Percentiles rank a stretch among this genome's conserved stretches.
Conservation (phyloP, 306 rosid species). For the Gillenia trifoliata region DNA sequence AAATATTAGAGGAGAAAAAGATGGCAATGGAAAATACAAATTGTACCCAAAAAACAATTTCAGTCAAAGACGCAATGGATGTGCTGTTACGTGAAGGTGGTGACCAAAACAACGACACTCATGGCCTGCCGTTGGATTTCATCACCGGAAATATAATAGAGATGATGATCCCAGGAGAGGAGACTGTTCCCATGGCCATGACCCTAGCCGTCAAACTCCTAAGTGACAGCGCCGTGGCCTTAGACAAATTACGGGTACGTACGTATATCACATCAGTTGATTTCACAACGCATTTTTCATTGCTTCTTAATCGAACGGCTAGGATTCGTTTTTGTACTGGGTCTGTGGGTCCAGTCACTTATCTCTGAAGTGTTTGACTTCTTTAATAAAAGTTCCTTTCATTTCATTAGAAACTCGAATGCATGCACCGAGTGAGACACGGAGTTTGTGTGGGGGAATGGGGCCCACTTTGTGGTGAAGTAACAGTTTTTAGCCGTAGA, state of each 20-base stretch:
- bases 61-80: constrained; percentile 61
- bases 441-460: constrained; percentile 1
- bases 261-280: not conserved
- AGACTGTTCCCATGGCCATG: constrained; percentile 83
- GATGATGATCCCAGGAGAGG: constrained; percentile 92
- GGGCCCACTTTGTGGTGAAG: constrained; percentile 16
- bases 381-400: not conserved
- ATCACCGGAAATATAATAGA: constrained; percentile 65
- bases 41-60: constrained; percentile 2
- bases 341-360: not conserved
- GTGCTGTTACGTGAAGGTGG: constrained; percentile 48
- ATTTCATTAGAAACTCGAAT: constrained; percentile 9
- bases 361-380: constrained; percentile 25
- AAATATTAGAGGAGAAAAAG: constrained; percentile 50
- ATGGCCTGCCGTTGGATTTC: constrained; percentile 45
- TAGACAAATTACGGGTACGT: constrained; percentile 52
- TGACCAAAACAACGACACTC: constrained; percentile 22
- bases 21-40: not conserved
- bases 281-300: not conserved
- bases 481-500: constrained; percentile 36
- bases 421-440: constrained; percentile 23
- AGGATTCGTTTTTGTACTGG: not conserved
- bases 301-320: constrained; percentile 15
- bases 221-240: constrained; percentile 47
- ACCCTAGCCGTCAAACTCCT: constrained; percentile 71